Base-by-base conservation (phyloP, 129 eudicot species). In the Scalesia atractyloides region DNA sequence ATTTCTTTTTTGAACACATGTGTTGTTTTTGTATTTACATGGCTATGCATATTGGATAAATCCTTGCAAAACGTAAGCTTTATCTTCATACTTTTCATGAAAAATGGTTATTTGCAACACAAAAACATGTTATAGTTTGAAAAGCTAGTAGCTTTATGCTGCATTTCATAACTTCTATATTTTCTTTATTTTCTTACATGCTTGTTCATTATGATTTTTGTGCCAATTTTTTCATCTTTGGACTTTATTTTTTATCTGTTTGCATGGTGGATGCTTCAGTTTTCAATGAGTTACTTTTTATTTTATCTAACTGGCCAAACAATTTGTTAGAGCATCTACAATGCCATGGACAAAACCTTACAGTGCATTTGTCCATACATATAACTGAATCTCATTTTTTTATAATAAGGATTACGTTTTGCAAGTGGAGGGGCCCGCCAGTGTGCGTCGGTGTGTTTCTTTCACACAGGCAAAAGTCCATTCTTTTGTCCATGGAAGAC, bases 1-100 rank as follows among this genome's bases (percentile, higher is more conserved):
- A 26, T 39, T 13, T 36, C 41, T 64, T 10, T 74, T 44, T 59
- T 39, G 8, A 18, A 67, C 16, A 52, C 48, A 10, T 75, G 48
- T 34, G 63, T 58, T 76, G 49, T 33, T 57, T 57, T 46, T 76
- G 69, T 59, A 59, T 48, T 60, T 60, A 36, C 43, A 48, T 61
- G 20, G 49, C 47, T 17, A 57, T 33, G 41, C 34, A 17, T 36
- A 64, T 50, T 39, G 16, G 50, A 74, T 64, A 46, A 59, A 48
- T 50, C 43, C 18, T 43, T 63, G 59, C 44, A 56, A 14, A 53
- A 53, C 18, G 26, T 6, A 53, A 17, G 24, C 18, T 7, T 41
- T 41, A 41, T 41, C 10, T 41, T 41, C 46, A 41, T 41, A 53
- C 30, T 53, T 17, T n/a, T 5, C 19, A 5, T 50, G 56, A 15